Conservation (phyloP, 2,329 filamentous ascomycete genomes). For the Fusarium tuaranense region DNA sequence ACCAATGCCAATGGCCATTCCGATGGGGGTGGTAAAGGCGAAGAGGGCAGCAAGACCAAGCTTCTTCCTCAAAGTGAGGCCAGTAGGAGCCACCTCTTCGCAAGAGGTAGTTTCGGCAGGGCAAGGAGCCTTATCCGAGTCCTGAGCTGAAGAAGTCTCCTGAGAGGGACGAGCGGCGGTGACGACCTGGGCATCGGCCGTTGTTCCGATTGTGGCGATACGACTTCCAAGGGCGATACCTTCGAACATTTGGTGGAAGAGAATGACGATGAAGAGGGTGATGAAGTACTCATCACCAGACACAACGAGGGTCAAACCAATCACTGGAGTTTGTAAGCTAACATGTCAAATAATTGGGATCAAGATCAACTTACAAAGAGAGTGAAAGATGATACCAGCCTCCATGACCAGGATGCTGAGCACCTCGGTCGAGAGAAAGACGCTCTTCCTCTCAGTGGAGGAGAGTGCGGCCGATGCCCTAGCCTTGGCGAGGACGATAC, state of each 20-base stretch:
- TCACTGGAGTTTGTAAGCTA: conserved; percentile 57
- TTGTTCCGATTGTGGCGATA: conserved; percentile 69
- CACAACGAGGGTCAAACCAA: conserved; percentile 73
- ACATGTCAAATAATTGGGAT: not conserved
- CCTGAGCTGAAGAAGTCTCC: conserved; percentile 28
- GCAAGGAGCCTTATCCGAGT: conserved; percentile 45
- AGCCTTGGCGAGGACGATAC: conserved; percentile 61
- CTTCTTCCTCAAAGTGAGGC: conserved; percentile 62
- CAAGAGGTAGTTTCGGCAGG: conserved; percentile 37
- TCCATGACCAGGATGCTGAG: conserved; percentile 78
- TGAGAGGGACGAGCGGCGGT: conserved; percentile 36
- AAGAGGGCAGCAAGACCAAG: conserved; percentile 72
- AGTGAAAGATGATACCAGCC: conserved; percentile 81
- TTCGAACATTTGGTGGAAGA: conserved; percentile 85
- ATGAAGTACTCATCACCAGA: conserved; percentile 67
- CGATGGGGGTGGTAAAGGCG: conserved; percentile 78
- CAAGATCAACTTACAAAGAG: conserved; percentile 63
- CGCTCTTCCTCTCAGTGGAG: conserved; percentile 40
- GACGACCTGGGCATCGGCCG: conserved; percentile 29
- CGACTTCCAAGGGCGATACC: conserved; percentile 79
- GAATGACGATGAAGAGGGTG: conserved; percentile 73
- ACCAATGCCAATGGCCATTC: conserved; percentile 84
- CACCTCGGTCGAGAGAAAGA: conserved; percentile 57
- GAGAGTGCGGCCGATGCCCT: conserved; percentile 43
- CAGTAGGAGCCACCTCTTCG: conserved; percentile 23